Conservation (phyloP, 2,329 filamentous ascomycete species). For the Epichloe elymi region DNA sequence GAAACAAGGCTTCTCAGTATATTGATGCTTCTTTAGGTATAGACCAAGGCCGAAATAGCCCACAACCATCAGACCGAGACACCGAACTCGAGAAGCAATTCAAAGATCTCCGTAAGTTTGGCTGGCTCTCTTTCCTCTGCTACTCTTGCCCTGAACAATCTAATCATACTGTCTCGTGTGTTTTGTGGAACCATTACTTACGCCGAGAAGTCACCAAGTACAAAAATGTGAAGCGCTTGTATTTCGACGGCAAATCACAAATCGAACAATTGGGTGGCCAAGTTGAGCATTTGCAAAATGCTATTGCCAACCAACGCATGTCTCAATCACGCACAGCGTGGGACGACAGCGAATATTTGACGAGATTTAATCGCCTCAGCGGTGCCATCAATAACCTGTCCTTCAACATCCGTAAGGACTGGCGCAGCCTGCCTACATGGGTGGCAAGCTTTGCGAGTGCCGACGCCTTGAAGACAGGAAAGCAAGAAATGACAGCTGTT, state of each 20-base stretch:
- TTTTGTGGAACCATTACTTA: slow-evolving; percentile 7
- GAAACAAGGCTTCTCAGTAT: slow-evolving; percentile 26
- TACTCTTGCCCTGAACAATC: neutral
- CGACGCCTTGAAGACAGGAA: slow-evolving; percentile 74
- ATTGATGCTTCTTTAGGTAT: slow-evolving; percentile 26
- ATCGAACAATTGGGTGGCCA: slow-evolving; percentile 73
- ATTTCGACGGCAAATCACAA: slow-evolving; percentile 89
- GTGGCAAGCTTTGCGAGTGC: slow-evolving; percentile 67
- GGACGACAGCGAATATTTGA: slow-evolving; percentile 88
- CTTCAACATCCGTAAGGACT: slow-evolving; percentile 93
- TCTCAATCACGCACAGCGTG: slow-evolving; percentile 88
- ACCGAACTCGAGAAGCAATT: slow-evolving; percentile 40
- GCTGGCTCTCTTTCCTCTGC: neutral
- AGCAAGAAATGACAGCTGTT: slow-evolving; percentile 95
- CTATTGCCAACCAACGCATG: slow-evolving; percentile 89
- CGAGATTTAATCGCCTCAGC: slow-evolving; percentile 79
- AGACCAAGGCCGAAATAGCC: slow-evolving; percentile 42
- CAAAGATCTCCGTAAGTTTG: slow-evolving; percentile 40
- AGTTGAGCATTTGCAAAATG: slow-evolving; percentile 90
- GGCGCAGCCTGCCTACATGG: slow-evolving; percentile 72
- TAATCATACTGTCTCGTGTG: neutral
- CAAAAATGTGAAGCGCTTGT: slow-evolving; percentile 94
- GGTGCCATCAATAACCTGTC: slow-evolving; percentile 89
- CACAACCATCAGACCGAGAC: slow-evolving; percentile 37
- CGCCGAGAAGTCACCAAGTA: slow-evolving; percentile 68